Evolutionary conservation across 2,329 filamentous ascomycete genomes (phyloP).

Genomic region (Epichloe uncinata): DNA sequence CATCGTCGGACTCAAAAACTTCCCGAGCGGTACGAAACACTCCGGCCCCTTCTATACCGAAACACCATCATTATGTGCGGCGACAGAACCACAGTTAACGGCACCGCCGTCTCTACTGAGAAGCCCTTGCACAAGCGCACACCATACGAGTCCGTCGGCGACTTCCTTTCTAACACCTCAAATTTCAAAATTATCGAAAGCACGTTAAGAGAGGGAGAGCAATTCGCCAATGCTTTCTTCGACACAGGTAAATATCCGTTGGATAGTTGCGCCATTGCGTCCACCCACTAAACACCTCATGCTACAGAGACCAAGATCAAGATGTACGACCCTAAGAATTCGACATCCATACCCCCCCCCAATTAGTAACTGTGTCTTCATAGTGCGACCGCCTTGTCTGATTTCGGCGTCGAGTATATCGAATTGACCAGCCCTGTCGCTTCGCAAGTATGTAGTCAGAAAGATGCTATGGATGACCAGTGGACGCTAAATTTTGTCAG

Average conservation of each 20-base stretch:
- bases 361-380: neutral
- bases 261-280: neutral
- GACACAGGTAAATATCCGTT: slow-evolving; percentile 32
- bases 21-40: no score
- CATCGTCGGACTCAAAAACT: neutral
- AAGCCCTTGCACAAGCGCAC: slow-evolving; percentile 3
- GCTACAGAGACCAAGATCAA: slow-evolving; percentile 32
- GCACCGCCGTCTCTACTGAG: neutral
- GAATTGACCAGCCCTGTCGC: slow-evolving; percentile 79
- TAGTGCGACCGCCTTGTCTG: slow-evolving; percentile 7
- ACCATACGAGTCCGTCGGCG: slow-evolving; percentile 7
- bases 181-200: slow-evolving; percentile 9
- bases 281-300: neutral
- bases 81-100: slow-evolving; percentile 1
- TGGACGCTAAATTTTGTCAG: slow-evolving; percentile 37
- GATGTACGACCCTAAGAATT: slow-evolving; percentile 25
- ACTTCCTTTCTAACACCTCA: slow-evolving; percentile 8
- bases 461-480: neutral
- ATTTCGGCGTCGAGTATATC: slow-evolving; percentile 15
- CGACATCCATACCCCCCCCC: neutral
- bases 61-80: slow-evolving; percentile 1
- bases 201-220: slow-evolving; percentile 53
- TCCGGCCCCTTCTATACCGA: neutral
- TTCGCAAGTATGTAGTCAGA: neutral
- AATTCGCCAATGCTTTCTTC: slow-evolving; percentile 67